Base-by-base conservation (phyloP, 768 basidiomycete species). In the Calvatia gigantea region DNA sequence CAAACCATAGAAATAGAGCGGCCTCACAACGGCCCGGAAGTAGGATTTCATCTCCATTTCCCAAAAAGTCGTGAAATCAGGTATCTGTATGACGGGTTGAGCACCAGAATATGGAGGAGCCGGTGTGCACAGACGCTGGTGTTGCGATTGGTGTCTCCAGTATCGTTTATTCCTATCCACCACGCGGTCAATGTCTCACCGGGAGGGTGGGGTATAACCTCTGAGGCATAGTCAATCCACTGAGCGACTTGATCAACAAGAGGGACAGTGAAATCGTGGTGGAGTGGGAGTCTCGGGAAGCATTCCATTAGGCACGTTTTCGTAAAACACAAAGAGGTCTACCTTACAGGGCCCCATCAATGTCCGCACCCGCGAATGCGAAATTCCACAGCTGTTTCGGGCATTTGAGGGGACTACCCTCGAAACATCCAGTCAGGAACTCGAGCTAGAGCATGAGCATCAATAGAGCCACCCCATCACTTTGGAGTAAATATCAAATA, bases 101-200 rank as follows among this genome's bases (percentile, higher is more conserved):
- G 41, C 23, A 7, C 8, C n/a, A 19, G n/a, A 5, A 42, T 11
- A 42, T 12, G 17, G 41, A 21, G 17, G 3, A 42, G 25, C 17
- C 7, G 11, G 7, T 11, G 6, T 42, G 19, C 41, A 58, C 61
- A 25, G 60, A 72, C 70, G 12, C 72, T 71, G 8, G 70, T 52
- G 57, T 79, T 80, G 27, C 62, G 64, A 23, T 77, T 51, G 1
- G 75, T 75, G 61, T 83, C 82, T 8, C 80, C 77, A 7, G 80
- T 81, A 60, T 82, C 81, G 65, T 81, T 83, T 51, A 81, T 82
- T 7, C 82, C 81, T 54, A 81, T 82, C 79, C 79, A 83, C 81
- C 81, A 83, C 3, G 73, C 69, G 3, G 78, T 75, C 28, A 82
- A 63, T 2, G 80, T 81, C 53, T 77, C 64, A 11, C 60, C 67